A percentile compares a stretch with the other conserved stretches of the same genome.
These are phyloP conservation scores for Ceratobasidium sp. DNA, from an alignment of 1,284 basidiomycete species.

Conservation along the genomic window DNA sequence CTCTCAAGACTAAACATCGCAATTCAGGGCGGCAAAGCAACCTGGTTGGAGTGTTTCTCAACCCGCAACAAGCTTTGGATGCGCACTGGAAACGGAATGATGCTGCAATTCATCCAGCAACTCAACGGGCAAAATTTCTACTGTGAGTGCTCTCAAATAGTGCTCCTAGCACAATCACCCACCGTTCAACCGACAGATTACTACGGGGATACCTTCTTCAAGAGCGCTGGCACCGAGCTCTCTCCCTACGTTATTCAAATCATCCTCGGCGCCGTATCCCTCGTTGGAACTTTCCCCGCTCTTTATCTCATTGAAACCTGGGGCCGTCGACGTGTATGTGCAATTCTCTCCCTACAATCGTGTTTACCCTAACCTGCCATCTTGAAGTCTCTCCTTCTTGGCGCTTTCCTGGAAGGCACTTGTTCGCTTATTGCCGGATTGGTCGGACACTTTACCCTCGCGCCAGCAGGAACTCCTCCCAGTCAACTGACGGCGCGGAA, in stretches of 20 bases:
- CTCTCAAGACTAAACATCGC: constrained; percentile 51
- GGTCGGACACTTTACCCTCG: constrained; percentile 76
- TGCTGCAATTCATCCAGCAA: constrained; percentile 86
- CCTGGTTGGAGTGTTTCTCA: constrained; percentile 84
- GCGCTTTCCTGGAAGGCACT: constrained; percentile 71
- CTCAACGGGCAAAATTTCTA: constrained; percentile 56
- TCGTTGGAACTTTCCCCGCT: constrained; percentile 74
- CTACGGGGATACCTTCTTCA: constrained; percentile 86
- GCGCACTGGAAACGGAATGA: constrained; percentile 80
- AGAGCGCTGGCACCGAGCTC: constrained; percentile 77
- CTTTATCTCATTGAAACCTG: constrained; percentile 74
- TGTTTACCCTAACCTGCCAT: constrained; percentile 50
- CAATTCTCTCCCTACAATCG: neutral
- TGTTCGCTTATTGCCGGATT: constrained; percentile 78
- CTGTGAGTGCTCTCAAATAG: constrained; percentile 7
- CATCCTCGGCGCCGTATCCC: constrained; percentile 77
- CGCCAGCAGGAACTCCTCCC: constrained; percentile 65
- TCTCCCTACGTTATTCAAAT: constrained; percentile 79
- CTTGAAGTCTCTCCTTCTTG: constrained; percentile 72
- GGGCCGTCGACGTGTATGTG: constrained; percentile 70
- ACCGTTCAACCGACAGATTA: constrained; percentile 62
- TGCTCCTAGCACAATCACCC: neutral
- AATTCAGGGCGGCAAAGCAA: constrained; percentile 75
- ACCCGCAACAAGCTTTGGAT: constrained; percentile 76
- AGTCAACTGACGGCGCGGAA: constrained; percentile 67